These are phyloP conservation scores for Parachaetomium inaequale DNA, from an alignment of 495 filamentous ascomycete genomes.

Conservation along the genomic window DNA sequence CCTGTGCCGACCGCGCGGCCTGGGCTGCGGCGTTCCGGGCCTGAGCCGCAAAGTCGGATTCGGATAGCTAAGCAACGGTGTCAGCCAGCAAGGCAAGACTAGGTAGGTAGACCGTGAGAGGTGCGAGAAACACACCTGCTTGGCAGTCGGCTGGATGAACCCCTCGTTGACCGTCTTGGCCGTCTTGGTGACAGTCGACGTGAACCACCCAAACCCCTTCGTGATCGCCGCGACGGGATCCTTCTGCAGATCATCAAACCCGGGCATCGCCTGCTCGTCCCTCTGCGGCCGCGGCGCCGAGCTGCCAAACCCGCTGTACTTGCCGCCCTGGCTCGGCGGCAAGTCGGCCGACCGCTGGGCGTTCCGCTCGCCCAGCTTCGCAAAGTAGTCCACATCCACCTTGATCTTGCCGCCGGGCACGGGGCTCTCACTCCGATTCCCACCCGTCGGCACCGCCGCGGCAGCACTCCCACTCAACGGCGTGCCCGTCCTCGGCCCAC, in stretches of 20 bases:
- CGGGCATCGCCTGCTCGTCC: conserved; percentile 51
- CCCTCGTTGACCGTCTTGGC: conserved; percentile 86
- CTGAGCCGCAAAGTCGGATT: conserved; percentile 84
- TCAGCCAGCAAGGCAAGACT: not conserved
- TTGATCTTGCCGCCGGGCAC: conserved; percentile 44
- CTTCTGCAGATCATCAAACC: conserved; percentile 78
- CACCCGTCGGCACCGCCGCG: conserved; percentile 50
- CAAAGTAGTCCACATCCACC: conserved; percentile 85
- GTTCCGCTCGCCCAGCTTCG: conserved; percentile 75
- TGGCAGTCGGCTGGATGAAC: conserved; percentile 86
- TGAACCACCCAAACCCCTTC: conserved; percentile 94
- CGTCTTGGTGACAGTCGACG: conserved; percentile 75
- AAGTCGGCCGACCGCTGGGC: conserved; percentile 66
- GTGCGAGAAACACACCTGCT: conserved; percentile 56
- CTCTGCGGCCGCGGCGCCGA: conserved; percentile 48
- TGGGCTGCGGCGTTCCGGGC: conserved; percentile 66
- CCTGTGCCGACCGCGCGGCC: conserved; percentile 60
- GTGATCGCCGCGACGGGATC: conserved; percentile 85
- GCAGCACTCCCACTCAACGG: conserved; percentile 45
- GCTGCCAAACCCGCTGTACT: conserved; percentile 87
- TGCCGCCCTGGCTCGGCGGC: conserved; percentile 85
- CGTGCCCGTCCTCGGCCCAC: conserved; percentile 35
- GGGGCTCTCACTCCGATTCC: conserved; percentile 64
- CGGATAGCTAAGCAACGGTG: conserved; percentile 55
- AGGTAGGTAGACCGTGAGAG: not conserved